These are phyloP conservation scores for Pseudoneurospora amorphoporcata DNA, from an alignment of 495 filamentous ascomycete genomes.

Conservation along the genomic window DNA sequence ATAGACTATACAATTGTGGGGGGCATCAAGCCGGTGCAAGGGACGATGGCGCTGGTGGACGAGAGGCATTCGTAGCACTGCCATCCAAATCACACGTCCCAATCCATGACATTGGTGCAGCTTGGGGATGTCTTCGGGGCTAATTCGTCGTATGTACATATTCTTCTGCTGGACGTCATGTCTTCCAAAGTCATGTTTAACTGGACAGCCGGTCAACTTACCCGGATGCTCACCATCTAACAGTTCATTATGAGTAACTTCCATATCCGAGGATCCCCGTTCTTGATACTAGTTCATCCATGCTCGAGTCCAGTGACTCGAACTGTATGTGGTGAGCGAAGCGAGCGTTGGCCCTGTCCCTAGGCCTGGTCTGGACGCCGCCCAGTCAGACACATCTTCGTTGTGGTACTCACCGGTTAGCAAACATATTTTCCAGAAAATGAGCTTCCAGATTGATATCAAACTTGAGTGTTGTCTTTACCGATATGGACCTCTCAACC, in stretches of 20 bases:
- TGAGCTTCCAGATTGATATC: background rate
- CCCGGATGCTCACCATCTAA: background rate
- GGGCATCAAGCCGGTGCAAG: background rate
- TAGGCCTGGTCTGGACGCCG: background rate
- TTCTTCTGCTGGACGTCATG: background rate
- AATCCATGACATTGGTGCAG: background rate
- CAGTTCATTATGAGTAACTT: background rate
- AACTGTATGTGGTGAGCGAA: background rate
- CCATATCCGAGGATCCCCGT: background rate
- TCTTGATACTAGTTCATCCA: background rate
- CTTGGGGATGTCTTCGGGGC: background rate
- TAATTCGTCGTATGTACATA: background rate
- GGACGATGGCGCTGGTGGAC: background rate
- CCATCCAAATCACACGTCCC: background rate
- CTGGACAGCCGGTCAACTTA: background rate
- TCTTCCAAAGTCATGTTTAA: background rate
- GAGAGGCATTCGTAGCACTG: background rate
- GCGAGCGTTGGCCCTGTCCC: background rate
- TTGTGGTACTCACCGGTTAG: background rate
- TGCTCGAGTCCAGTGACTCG: background rate
- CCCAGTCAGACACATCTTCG: background rate
- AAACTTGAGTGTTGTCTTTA: background rate
- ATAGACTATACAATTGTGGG: background rate
- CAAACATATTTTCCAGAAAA: background rate
- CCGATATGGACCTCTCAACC: background rate